Evolutionary conservation across 345 rosid species (phyloP).

Genomic region (Odontarrhena argentea): DNA sequence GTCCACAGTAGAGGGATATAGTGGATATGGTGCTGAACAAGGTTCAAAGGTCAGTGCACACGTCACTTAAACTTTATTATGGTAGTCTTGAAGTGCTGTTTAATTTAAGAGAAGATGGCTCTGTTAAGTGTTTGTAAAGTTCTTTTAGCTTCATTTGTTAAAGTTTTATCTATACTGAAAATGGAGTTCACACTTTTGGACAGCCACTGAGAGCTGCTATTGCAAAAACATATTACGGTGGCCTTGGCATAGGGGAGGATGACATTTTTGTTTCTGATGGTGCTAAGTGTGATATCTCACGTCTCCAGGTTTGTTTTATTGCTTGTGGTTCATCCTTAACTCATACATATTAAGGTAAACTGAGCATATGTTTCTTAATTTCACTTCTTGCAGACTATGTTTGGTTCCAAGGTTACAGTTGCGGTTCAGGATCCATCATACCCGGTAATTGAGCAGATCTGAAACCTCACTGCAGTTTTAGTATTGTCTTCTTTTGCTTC

Average conservation of each 20-base stretch:
- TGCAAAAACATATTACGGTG: constrained; percentile 67
- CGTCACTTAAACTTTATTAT: neutral
- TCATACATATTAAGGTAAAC: neutral
- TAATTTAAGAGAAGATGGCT: neutral
- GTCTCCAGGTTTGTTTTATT: constrained; percentile 74
- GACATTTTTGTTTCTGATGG: constrained; percentile 98
- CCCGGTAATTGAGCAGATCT: constrained; percentile 61
- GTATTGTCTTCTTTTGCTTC: constrained; percentile 14
- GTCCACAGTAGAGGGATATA: constrained; percentile 85
- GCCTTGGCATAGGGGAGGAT: constrained; percentile 79
- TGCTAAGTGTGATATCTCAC: constrained; percentile 95
- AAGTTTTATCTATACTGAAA: constrained; percentile 16
- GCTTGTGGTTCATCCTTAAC: neutral
- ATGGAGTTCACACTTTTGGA: constrained; percentile 28
- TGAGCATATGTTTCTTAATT: constrained; percentile 25
- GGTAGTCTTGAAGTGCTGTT: constrained; percentile 3
- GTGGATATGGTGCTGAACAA: constrained; percentile 97
- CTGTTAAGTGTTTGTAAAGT: neutral
- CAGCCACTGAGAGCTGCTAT: constrained; percentile 86
- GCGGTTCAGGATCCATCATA: constrained; percentile 99
- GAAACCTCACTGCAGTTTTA: constrained; percentile 18
- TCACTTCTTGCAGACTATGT: constrained; percentile 59
- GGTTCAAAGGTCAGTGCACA: constrained; percentile 75
- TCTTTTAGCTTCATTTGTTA: constrained; percentile 13
- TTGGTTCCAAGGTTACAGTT: constrained; percentile 78